Percentiles rank a stretch among this genome's conserved stretches.
Conservation (phyloP, 2,329 filamentous ascomycete genomes). For the Orbilia oligospora region DNA sequence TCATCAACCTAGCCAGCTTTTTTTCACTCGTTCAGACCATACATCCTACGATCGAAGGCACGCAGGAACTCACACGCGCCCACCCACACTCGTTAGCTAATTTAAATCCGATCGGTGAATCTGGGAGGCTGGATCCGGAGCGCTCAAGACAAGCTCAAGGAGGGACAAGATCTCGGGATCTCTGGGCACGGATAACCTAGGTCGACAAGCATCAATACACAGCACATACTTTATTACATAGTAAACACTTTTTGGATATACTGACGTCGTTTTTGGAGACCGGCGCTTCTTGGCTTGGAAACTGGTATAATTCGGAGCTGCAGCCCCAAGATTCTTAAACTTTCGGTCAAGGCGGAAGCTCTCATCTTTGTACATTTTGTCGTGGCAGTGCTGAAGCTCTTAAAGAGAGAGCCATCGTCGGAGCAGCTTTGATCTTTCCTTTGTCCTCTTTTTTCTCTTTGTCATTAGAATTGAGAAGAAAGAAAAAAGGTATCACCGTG, state of each 20-base stretch:
- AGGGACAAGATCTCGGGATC: constrained; percentile 57
- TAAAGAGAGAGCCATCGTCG: constrained; percentile 11
- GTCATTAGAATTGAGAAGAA: background rate
- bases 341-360: constrained; percentile 35
- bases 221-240: background rate
- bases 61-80: background rate
- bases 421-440: background rate
- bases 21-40: constrained; percentile 11
- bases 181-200: constrained; percentile 36
- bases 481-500: constrained; percentile 7
- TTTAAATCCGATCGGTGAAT: constrained; percentile 29
- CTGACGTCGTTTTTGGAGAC: constrained; percentile 50
- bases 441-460: background rate
- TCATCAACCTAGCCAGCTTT: background rate
- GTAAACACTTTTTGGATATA: background rate
- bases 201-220: constrained; percentile 14
- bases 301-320: constrained; percentile 27
- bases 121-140: constrained; percentile 28
- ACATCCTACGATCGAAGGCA: no score
- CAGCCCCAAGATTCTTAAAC: constrained; percentile 41
- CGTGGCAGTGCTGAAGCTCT: constrained; percentile 30
- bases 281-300: constrained; percentile 35
- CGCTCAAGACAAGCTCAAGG: constrained; percentile 40
- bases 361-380: constrained; percentile 12
- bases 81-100: constrained; percentile 27